These are phyloP conservation scores for Rhizopogon roseolus DNA, from an alignment of 768 basidiomycete species.

Conservation along the genomic window DNA sequence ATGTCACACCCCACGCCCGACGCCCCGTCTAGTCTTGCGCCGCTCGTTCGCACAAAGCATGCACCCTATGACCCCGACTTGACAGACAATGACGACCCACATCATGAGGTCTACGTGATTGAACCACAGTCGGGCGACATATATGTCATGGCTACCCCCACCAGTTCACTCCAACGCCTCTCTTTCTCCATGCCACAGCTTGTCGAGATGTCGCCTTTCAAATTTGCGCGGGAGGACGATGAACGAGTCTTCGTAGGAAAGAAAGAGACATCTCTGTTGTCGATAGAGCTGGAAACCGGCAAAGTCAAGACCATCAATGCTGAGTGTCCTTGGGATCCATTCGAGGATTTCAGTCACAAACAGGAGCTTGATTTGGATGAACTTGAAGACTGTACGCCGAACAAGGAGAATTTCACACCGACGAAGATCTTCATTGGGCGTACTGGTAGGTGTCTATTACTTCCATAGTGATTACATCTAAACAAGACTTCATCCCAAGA, in stretches of 20 bases:
- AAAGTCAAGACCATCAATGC: constrained; percentile 71
- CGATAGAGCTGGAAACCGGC: constrained; percentile 77
- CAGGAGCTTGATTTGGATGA: constrained; percentile 53
- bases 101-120: constrained; percentile 83
- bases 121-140: constrained; percentile 95
- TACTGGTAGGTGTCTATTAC: constrained; percentile 42
- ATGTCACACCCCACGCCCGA: constrained; percentile 58
- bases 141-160: constrained; percentile 73
- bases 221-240: constrained; percentile 54
- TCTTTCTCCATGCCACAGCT: constrained; percentile 91
- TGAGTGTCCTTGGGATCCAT: constrained; percentile 75
- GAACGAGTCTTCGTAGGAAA: constrained; percentile 80
- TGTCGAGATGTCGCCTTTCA: constrained; percentile 83
- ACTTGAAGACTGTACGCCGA: constrained; percentile 45
- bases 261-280: constrained; percentile 80
- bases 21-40: constrained; percentile 54
- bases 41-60: constrained; percentile 72
- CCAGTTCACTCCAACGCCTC: constrained; percentile 75
- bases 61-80: constrained; percentile 52
- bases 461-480: neutral
- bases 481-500: constrained; percentile 40
- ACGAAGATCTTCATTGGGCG: constrained; percentile 60
- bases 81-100: constrained; percentile 44
- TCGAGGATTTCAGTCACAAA: constrained; percentile 44
- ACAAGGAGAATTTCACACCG: constrained; percentile 19